phyloP scores from a whole-genome alignment of 1,139 yeast species.

The Debaryomyces sp. region DNA sequence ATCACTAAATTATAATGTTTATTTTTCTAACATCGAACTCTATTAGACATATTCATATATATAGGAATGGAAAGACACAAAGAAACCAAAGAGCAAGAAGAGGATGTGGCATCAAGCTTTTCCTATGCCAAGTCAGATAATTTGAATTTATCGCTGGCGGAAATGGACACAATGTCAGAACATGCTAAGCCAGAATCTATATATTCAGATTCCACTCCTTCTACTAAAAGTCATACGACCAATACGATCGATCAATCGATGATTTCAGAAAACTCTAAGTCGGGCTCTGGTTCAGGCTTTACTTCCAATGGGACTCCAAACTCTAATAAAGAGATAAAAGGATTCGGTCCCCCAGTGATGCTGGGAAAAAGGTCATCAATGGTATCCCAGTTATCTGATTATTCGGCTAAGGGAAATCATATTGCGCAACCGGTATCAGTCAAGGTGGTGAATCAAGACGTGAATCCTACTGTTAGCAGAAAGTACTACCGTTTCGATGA shows the following conservation, averaged over 20 bases:
- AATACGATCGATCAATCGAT: neutral
- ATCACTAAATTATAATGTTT: conserved; percentile 1
- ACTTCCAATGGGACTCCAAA: neutral
- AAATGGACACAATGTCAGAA: neutral
- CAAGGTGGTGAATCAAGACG: conserved; percentile 20
- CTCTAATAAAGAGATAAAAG: neutral
- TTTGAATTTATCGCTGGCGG: conserved; percentile 1
- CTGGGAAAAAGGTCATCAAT: conserved; percentile 24
- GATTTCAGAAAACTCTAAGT: neutral
- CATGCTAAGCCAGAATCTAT: neutral
- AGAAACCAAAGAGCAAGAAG: neutral
- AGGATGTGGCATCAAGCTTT: conserved; percentile 3
- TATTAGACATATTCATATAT: neutral
- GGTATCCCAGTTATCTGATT: conserved; percentile 31
- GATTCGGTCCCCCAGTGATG: conserved; percentile 2
- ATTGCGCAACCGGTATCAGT: conserved; percentile 29
- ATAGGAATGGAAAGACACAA: neutral
- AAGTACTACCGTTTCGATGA: neutral
- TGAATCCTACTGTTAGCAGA: conserved; percentile 1
- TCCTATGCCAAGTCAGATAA: conserved; percentile 14
- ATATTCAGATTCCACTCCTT: neutral
- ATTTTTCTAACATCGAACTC: neutral
- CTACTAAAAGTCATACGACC: neutral
- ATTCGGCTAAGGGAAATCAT: conserved; percentile 26
- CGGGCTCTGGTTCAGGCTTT: neutral